These are phyloP conservation scores for Euphorbia tirucalli DNA, from an alignment of 345 rosid species.

Conservation along the genomic window DNA sequence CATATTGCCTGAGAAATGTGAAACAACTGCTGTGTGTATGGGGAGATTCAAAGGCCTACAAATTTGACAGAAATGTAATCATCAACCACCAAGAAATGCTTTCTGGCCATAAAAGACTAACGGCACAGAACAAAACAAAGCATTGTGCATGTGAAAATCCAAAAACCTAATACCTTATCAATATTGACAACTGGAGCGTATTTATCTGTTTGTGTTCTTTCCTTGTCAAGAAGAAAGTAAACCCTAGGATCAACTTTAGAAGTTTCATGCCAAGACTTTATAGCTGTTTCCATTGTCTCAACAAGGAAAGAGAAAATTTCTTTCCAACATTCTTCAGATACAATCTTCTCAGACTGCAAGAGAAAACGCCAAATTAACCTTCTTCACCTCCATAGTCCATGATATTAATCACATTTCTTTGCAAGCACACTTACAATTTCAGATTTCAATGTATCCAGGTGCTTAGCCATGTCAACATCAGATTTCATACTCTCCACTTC, in stretches of 20 bases:
- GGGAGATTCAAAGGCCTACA: constrained; percentile 95
- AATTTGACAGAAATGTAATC: constrained; percentile 18
- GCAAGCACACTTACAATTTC: constrained; percentile 53
- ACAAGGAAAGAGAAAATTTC: constrained; percentile 67
- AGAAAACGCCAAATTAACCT: constrained; percentile 15
- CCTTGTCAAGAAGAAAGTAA: constrained; percentile 72
- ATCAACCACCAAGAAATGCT: background rate
- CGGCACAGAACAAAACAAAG: background rate
- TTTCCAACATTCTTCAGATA: constrained; percentile 54
- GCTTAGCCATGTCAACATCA: constrained; percentile 71
- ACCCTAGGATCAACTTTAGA: constrained; percentile 79
- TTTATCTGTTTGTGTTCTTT: constrained; percentile 72
- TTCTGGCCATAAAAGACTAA: background rate
- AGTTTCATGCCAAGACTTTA: constrained; percentile 80
- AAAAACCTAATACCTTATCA: constrained; percentile 60
- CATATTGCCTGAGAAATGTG: constrained; percentile 82
- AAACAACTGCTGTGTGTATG: constrained; percentile 79
- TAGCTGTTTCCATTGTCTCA: constrained; percentile 76
- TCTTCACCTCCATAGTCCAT: background rate
- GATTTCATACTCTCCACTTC: constrained; percentile 81
- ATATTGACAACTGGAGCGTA: constrained; percentile 82
- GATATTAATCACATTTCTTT: background rate
- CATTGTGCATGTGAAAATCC: background rate
- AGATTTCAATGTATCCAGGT: constrained; percentile 57
- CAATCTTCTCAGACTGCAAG: constrained; percentile 63